Evolutionary conservation across 345 rosid species (phyloP).

Genomic region (Camelina sativa): DNA sequence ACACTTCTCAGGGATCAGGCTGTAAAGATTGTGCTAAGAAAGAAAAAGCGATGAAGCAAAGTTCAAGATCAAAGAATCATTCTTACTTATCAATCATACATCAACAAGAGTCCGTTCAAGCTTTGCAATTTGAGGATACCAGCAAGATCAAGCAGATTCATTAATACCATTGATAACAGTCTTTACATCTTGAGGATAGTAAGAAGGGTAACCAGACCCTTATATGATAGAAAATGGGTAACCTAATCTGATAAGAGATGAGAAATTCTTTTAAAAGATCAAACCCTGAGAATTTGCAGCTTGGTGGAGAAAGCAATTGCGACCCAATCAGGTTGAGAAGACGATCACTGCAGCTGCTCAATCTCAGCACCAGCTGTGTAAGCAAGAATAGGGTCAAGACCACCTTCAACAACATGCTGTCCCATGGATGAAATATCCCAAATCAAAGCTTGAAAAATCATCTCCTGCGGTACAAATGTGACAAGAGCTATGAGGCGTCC

Average conservation of each 20-base stretch:
- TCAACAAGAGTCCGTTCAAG: conserved; percentile 16
- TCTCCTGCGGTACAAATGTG: conserved; percentile 98
- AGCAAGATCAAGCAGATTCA: conserved; percentile 27
- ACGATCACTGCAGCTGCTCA: conserved; percentile 97
- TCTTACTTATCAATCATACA: conserved; percentile 28
- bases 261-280: conserved; percentile 22
- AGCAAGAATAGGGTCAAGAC: conserved; percentile 91
- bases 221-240: conserved; percentile 12
- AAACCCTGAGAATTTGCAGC: conserved; percentile 98
- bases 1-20: conserved; percentile 23
- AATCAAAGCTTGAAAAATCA: conserved; percentile 92
- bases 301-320: conserved; percentile 92
- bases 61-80: conserved; percentile 15
- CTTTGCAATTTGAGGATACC: conserved; percentile 17
- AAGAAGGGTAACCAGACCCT: conserved; percentile 28
- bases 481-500: conserved; percentile 99
- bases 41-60: not conserved
- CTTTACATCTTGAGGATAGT: conserved; percentile 37
- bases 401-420: conserved; percentile 86
- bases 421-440: conserved; percentile 98
- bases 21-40: not conserved
- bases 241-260: conserved; percentile 12
- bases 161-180: conserved; percentile 32
- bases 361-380: conserved; percentile 97
- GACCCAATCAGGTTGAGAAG: conserved; percentile 99